Evolutionary conservation across 148 eudicot species (phyloP), one percentile per base, ranked within the genome.

Genomic region (Diospyros lotus): DNA sequence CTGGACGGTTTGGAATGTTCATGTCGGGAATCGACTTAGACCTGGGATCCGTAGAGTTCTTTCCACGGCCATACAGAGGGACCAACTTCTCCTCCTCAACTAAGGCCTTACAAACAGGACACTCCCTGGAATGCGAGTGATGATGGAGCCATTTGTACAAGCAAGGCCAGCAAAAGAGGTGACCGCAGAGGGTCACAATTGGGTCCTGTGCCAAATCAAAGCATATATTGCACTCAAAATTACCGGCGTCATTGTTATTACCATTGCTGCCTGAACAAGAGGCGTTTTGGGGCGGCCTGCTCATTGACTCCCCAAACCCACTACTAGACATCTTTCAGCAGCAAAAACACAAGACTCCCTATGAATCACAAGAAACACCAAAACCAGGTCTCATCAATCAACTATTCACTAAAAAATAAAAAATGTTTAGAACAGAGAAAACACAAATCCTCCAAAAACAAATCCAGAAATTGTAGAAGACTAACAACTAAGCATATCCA

Each of bases 121-220:
- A 87, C 76, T 87, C 90, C 7, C 54, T 76, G 1, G 79, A 84
- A 52, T 68, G 86, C 4, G 90, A 87, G 64, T 82, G 87, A 4
- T 80, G 58, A 72, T 82, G 84, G 45, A 84, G 86, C 90, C 90
- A 87, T 76, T 85, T 83, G 83, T 88, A 88, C n/a, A 88, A 73
- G 76, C 92, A 88, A 80, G 92, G 89, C 92, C 92, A 88, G 73
- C 92, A 86, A 66, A 71, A 88, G 75, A 88, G 89, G 56, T 88
- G 89, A 43, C 92, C 92, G 9, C 92, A 88, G 14, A 86, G 83
- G 12, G 92, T 88, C 41, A 88, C 83, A 48, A 88, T 82, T 1
- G 92, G 92, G 64, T 88, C 89, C 69, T 82, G 85, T 4, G 89
- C 92, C 53, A 82, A 80, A 18, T 88, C 92, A 64, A 88, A 79